These are phyloP conservation scores for Saturnispora zaruensis DNA, from an alignment of 805 yeast species.

Conservation along the genomic window DNA sequence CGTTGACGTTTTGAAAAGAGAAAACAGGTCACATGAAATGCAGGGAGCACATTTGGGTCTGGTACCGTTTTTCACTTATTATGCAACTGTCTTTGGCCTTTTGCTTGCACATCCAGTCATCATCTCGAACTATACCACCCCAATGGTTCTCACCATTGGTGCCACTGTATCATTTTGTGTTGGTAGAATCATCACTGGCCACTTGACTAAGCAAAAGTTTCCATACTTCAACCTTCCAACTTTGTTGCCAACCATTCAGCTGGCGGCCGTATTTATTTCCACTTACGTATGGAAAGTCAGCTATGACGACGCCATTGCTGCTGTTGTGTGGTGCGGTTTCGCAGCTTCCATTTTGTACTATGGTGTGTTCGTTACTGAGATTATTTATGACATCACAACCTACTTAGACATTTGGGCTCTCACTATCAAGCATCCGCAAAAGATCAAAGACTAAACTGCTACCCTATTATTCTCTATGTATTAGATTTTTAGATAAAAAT, in stretches of 20 bases:
- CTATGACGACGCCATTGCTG: conserved; percentile 35
- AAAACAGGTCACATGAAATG: conserved; percentile 32
- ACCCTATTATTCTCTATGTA: background rate
- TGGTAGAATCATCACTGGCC: conserved; percentile 86
- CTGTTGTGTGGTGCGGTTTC: conserved; percentile 56
- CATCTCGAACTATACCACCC: conserved; percentile 37
- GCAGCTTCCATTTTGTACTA: conserved; percentile 63
- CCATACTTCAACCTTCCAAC: conserved; percentile 68
- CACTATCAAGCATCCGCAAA: conserved; percentile 70
- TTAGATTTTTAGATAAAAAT: background rate
- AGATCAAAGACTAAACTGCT: conserved; percentile 16
- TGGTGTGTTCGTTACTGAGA: conserved; percentile 63
- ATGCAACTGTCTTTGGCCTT: conserved; percentile 39
- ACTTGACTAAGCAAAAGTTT: conserved; percentile 69
- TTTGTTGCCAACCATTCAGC: conserved; percentile 51
- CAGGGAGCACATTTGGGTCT: conserved; percentile 24
- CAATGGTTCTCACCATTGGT: conserved; percentile 64
- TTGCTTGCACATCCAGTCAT: conserved; percentile 44
- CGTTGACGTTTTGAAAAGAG: conserved; percentile 33
- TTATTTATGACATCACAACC: conserved; percentile 69
- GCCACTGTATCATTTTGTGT: conserved; percentile 73
- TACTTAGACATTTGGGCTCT: conserved; percentile 82
- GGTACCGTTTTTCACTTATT: conserved; percentile 57
- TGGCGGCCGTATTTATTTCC: conserved; percentile 29
- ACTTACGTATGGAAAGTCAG: conserved; percentile 30